Conservation (phyloP, 208 protist species). For the Sergeia podlipaevii region DNA sequence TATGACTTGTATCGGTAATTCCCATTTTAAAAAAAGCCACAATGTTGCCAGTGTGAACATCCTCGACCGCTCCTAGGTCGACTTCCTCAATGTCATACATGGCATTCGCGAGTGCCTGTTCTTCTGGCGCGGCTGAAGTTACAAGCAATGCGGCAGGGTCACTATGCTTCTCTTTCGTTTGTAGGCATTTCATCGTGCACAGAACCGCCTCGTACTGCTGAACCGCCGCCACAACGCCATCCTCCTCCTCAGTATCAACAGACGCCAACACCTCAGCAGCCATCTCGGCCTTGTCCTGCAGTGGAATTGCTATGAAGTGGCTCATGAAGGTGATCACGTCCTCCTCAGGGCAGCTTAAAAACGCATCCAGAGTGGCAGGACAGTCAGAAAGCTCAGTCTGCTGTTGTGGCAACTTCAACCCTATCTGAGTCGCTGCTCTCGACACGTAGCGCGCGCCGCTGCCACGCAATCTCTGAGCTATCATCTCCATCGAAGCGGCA, state of each 20-base stretch:
- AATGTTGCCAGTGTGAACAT: slow-evolving; percentile 36
- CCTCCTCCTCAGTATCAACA: background rate
- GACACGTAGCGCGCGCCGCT: too few species aligned
- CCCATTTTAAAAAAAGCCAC: slow-evolving; percentile 35
- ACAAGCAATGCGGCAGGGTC: slow-evolving; percentile 6
- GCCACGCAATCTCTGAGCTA: too few species aligned
- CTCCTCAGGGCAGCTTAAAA: slow-evolving; percentile 21
- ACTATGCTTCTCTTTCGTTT: background rate
- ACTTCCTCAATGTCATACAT: slow-evolving; percentile 23
- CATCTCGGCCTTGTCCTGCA: background rate
- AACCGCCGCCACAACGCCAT: too few species aligned
- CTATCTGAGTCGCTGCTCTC: background rate
- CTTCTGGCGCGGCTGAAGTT: background rate
- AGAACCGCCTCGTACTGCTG: background rate
- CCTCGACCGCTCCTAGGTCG: slow-evolving; percentile 22
- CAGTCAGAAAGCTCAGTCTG: background rate
- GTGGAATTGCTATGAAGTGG: slow-evolving; percentile 8
- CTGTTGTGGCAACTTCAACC: background rate
- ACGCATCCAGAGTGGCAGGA: slow-evolving; percentile 17
- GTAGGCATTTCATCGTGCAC: background rate
- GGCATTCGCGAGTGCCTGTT: background rate
- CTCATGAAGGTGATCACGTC: slow-evolving; percentile 12
- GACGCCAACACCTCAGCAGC: background rate
- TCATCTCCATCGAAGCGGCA: too few species aligned
- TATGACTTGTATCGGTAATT: slow-evolving; percentile 21